Conservation (phyloP, 2,329 filamentous ascomycete species). For the Stagonosporopsis rhizophila region DNA sequence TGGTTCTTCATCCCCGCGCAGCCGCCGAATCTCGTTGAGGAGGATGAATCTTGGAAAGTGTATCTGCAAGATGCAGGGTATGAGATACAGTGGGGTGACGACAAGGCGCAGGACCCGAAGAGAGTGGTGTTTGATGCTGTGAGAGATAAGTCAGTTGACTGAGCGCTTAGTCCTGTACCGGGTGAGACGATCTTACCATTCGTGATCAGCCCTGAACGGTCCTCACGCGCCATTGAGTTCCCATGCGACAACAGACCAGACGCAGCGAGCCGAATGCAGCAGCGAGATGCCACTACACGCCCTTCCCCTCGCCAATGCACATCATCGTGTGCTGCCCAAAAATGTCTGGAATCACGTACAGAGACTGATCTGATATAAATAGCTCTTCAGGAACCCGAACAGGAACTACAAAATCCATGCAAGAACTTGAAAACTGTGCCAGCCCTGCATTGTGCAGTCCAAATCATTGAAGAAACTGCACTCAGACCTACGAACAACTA, state of each 20-base stretch:
- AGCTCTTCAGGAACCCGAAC: no score
- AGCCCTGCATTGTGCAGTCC: no score
- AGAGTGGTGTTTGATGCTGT: constrained; percentile 11
- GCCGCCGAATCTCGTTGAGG: constrained; percentile 33
- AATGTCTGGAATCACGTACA: no score
- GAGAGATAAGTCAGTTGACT: constrained; percentile 11
- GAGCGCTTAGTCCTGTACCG: background rate
- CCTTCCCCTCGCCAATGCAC: no score
- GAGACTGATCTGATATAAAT: no score
- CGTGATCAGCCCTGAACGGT: background rate
- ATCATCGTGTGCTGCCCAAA: no score
- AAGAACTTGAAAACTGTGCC: no score
- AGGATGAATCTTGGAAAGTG: constrained; percentile 38
- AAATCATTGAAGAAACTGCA: no score
- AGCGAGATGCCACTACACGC: background rate
- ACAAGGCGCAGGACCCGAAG: constrained; percentile 28
- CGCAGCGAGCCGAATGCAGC: background rate
- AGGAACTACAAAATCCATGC: no score
- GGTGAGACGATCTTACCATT: background rate
- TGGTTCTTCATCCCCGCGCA: constrained; percentile 42
- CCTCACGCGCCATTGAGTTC: background rate
- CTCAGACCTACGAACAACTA: no score
- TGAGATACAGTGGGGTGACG: constrained; percentile 34
- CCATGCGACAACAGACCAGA: background rate
- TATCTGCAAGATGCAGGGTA: constrained; percentile 33